phyloP scores from a whole-genome alignment of 2,329 filamentous ascomycete genomes.

The Alternaria angustiovoidea region DNA sequence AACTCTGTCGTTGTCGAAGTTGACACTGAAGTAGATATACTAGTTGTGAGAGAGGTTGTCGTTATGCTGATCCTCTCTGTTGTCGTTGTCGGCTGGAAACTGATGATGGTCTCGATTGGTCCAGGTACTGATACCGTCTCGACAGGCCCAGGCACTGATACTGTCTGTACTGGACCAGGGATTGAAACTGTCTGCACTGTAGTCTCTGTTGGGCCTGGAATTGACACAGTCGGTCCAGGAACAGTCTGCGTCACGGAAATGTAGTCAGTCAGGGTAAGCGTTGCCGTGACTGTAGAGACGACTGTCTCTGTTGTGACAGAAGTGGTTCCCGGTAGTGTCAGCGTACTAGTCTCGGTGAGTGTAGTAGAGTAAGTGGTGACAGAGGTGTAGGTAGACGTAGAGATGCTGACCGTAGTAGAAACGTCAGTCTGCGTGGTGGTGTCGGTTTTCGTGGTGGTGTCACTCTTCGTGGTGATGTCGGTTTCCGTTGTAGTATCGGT shows the following conservation, averaged over 20 bases:
- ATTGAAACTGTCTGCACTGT: neutral
- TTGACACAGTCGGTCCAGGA: constrained; percentile 9
- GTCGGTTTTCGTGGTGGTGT: neutral
- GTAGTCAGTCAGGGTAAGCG: constrained; percentile 11
- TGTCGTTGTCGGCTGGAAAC: constrained; percentile 12
- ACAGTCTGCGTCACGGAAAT: constrained; percentile 14
- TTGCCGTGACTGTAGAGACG: constrained; percentile 18
- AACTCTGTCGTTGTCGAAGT: constrained; percentile 12
- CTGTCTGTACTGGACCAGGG: constrained; percentile 1
- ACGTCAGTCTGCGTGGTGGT: constrained; percentile 16
- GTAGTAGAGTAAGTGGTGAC: constrained; percentile 15
- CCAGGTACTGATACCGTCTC: constrained; percentile 6
- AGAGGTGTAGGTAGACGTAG: constrained; percentile 28
- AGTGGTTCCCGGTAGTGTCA: constrained; percentile 16
- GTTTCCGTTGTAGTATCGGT: constrained; percentile 19
- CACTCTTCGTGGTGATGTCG: neutral
- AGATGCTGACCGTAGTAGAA: constrained; percentile 26
- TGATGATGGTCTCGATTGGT: constrained; percentile 3
- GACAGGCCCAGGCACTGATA: neutral
- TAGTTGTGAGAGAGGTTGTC: constrained; percentile 7
- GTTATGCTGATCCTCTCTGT: constrained; percentile 8
- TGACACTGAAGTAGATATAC: constrained; percentile 11
- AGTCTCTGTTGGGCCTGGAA: constrained; percentile 29
- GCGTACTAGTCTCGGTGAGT: constrained; percentile 1
- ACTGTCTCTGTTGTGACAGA: constrained; percentile 21